Evolutionary conservation across 441 rosid species (phyloP), one percentile per base, ranked within the genome.

Genomic region (Corymbia calophylla): DNA sequence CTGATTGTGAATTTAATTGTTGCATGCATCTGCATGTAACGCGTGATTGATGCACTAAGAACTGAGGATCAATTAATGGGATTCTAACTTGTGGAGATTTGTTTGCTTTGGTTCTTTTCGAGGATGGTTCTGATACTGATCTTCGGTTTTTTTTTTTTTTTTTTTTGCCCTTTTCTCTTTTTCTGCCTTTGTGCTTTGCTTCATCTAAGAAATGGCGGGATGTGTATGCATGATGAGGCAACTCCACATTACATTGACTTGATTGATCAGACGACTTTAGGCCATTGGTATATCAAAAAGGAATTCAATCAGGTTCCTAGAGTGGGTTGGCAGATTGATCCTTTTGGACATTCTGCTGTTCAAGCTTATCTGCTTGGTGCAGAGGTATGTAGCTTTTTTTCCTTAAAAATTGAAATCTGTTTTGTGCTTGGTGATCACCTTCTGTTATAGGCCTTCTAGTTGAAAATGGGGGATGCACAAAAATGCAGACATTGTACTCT

Each of bases 321-420:
- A 91, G 96, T 95, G 53, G 97, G 97, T 91, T 95, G 97, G 97
- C 97, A 95, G 91, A 95, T 95, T 21, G 97, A 95, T 89, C 96
- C 97, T 66, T 95, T 95, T 64, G 96, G 97, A 32, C 97, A 95
- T 91, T 95, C 97, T 91, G 96, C 97, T 87, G 97, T 87, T 49
- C 96, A 95, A 92, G 97, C 97, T 87, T 95, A 95, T 92, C 92
- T 95, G 92, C 95, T 95, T 87, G 96, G 97, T 11, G 96, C 97
- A 21, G 97, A 95, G 96, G 97, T 95, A 94, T 11, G 53, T 77
- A 53, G 86, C 68, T 4, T 47, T 54, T 16, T 68, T 88, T 3
- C 2, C 68, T 88, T 54, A 66, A 66, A 49, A 23, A 48, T 8
- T 60, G 17, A 1, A 44, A 44, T 23, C n/a, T 13, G 51, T 77